phyloP scores from a whole-genome alignment of 441 rosid genomes.

The Viola pubescens region DNA sequence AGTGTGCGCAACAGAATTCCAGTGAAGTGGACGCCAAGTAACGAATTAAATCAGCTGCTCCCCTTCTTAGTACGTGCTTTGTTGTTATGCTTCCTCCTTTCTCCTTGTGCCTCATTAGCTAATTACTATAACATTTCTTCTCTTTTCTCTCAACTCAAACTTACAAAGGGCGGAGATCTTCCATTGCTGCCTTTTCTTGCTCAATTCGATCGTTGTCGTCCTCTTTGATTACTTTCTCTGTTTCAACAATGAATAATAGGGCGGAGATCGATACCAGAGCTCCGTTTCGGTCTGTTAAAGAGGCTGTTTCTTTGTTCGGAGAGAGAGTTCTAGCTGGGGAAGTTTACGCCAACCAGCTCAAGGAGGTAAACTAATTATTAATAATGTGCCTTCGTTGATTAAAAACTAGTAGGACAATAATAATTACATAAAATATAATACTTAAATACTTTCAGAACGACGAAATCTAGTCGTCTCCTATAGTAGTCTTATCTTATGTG shows the following conservation, averaged over 20 bases:
- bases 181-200: not conserved
- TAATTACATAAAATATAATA: no score
- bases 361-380: constrained; percentile 27
- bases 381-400: not conserved
- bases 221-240: not conserved
- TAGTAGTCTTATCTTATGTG: no score
- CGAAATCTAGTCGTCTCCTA: no score
- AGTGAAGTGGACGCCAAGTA: constrained; percentile 96
- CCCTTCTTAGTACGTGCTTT: no score
- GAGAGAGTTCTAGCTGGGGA: constrained; percentile 67
- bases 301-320: constrained; percentile 78
- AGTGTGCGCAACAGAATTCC: constrained; percentile 27
- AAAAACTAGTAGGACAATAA: no score
- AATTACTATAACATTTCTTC: not conserved
- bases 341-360: constrained; percentile 48
- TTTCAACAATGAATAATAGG: constrained; percentile 27
- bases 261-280: constrained; percentile 74
- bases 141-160: not conserved
- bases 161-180: constrained; percentile 9
- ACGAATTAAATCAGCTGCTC: constrained; percentile 33
- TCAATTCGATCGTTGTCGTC: not conserved
- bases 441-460: no score
- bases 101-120: constrained; percentile 22
- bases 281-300: constrained; percentile 77
- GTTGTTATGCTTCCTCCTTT: not conserved